Conservation (phyloP, 306 rosid species). For the Comarum palustre region DNA sequence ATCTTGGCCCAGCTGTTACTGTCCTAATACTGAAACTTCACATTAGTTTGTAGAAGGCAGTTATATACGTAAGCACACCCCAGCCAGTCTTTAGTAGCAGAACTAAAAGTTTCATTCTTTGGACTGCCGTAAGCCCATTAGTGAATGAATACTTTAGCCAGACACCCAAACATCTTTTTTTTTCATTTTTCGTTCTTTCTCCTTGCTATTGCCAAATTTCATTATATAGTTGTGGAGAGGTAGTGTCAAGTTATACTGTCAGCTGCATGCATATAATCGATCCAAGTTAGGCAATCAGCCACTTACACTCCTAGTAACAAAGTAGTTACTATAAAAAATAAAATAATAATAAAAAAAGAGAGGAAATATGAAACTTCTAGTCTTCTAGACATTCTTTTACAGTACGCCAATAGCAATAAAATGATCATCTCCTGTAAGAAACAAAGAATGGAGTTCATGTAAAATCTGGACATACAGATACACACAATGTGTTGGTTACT, state of each 20-base stretch:
- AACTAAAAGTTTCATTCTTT: neutral
- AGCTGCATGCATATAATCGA: neutral
- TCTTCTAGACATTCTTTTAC: neutral
- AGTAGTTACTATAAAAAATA: neutral
- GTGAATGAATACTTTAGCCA: neutral
- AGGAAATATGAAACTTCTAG: neutral
- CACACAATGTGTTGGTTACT: neutral
- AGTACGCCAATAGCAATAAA: neutral
- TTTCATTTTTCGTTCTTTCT: neutral
- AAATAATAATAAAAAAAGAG: neutral
- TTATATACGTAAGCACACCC: neutral
- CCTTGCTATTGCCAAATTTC: neutral
- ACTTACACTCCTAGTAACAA: neutral
- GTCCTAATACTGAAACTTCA: neutral
- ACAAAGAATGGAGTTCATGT: neutral
- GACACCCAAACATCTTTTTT: neutral
- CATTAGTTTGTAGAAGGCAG: neutral
- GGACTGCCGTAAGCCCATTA: neutral
- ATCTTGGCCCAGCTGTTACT: slow-evolving; percentile 15
- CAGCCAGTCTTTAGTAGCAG: neutral
- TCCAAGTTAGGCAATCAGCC: neutral
- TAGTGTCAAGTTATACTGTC: neutral
- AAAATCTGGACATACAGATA: neutral
- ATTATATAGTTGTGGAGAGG: neutral
- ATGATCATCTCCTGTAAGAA: neutral